Evolutionary conservation across 2,329 filamentous ascomycete species (phyloP).

Genomic region (Botrytis pseudocinerea): DNA sequence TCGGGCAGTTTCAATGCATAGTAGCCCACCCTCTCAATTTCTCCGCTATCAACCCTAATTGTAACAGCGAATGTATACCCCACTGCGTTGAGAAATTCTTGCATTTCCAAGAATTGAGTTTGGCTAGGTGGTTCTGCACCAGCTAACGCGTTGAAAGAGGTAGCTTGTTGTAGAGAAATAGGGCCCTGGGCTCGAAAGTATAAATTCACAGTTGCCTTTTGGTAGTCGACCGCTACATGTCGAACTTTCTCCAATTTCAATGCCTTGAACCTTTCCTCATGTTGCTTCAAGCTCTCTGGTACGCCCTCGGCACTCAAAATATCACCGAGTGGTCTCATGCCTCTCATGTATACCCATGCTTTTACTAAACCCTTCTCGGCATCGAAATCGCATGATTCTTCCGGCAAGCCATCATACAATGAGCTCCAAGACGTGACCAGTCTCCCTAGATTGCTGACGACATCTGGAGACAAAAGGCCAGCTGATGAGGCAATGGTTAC

Average conservation of each 20-base stretch:
- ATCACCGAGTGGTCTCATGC: slow-evolving; percentile 16
- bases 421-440: not conserved
- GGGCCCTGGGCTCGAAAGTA: slow-evolving; percentile 19
- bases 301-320: slow-evolving; percentile 7
- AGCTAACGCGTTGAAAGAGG: not conserved
- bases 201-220: slow-evolving; percentile 18
- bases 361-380: slow-evolving; percentile 17
- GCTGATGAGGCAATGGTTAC: slow-evolving; percentile 1
- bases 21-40: slow-evolving; percentile 19
- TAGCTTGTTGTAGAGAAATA: not conserved
- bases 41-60: slow-evolving; percentile 7
- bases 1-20: slow-evolving; percentile 22
- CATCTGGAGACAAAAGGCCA: not conserved
- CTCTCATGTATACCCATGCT: slow-evolving; percentile 18
- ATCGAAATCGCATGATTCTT: slow-evolving; percentile 23
- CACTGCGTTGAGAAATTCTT: not conserved
- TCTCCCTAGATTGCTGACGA: not conserved
- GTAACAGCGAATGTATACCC: slow-evolving; percentile 22
- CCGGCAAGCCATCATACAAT: slow-evolving; percentile 4
- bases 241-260: slow-evolving; percentile 12
- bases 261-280: not conserved
- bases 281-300: slow-evolving; percentile 5
- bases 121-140: not conserved
- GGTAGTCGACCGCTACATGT: slow-evolving; percentile 22
- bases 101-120: not conserved